Percentiles rank a stretch among this genome's conserved stretches.
Conservation (phyloP, 805 yeast genomes). For the Tetrapisispora phaffii region DNA sequence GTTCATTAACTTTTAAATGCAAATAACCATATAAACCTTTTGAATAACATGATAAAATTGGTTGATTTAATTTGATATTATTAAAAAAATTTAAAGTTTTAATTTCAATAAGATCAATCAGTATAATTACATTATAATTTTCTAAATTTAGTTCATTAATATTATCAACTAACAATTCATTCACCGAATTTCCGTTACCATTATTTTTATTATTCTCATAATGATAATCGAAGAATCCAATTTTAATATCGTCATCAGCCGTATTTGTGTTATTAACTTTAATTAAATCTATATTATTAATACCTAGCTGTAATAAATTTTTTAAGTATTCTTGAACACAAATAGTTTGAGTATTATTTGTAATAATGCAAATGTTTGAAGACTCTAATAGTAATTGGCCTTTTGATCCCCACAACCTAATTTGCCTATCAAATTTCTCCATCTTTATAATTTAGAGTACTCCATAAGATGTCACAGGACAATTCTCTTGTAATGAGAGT, state of each 20-base stretch:
- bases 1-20: slow-evolving; percentile 43
- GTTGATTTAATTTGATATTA: slow-evolving; percentile 19
- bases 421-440: slow-evolving; percentile 72
- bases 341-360: slow-evolving; percentile 34
- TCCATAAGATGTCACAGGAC: no score
- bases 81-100: not conserved
- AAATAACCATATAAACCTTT: slow-evolving; percentile 60
- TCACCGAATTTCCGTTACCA: not conserved
- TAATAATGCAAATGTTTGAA: slow-evolving; percentile 53
- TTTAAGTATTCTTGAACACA: slow-evolving; percentile 62
- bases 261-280: not conserved
- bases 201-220: not conserved
- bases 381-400: slow-evolving; percentile 59
- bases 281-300: not conserved
- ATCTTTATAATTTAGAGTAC: no score
- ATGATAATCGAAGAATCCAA: not conserved
- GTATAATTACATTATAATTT: not conserved
- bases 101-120: not conserved
- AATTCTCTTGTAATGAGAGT: no score
- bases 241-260: not conserved
- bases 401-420: slow-evolving; percentile 71
- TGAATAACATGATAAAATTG: slow-evolving; percentile 43
- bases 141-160: not conserved
- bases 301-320: slow-evolving; percentile 70
- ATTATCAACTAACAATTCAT: not conserved